Percentiles rank a stretch among this genome's conserved stretches.
Conservation (phyloP, 2,329 filamentous ascomycete species). For the Blumeria graminis region DNA sequence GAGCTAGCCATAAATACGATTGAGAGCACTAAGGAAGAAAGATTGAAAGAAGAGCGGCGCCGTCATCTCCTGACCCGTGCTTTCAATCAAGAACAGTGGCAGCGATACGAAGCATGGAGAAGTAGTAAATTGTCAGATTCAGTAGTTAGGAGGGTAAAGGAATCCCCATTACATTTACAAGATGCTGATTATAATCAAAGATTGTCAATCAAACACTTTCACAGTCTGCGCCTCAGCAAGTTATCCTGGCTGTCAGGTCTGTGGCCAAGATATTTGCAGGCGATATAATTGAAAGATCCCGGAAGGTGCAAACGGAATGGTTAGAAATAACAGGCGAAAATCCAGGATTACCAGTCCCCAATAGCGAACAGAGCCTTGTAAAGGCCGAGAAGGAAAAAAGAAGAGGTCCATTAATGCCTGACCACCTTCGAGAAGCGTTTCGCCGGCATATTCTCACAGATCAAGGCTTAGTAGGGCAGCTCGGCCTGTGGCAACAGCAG, state of each 20-base stretch:
- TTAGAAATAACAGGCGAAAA: conserved; percentile 32
- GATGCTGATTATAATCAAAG: conserved; percentile 14
- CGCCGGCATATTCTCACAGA: conserved; percentile 41
- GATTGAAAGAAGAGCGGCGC: conserved; percentile 33
- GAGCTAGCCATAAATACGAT: conserved; percentile 31
- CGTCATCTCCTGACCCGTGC: conserved; percentile 36
- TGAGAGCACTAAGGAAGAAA: conserved; percentile 40
- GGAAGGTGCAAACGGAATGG: conserved; percentile 50
- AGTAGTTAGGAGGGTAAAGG: conserved; percentile 39
- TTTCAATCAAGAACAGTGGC: conserved; percentile 41
- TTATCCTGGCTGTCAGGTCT: conserved; percentile 51
- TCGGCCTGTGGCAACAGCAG: conserved; percentile 36
- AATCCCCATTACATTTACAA: neutral
- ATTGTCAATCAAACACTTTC: conserved; percentile 62
- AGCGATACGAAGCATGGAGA: conserved; percentile 47
- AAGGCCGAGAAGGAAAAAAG: conserved; percentile 17
- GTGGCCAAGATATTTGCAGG: conserved; percentile 58
- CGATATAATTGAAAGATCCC: conserved; percentile 48
- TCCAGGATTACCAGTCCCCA: conserved; percentile 23
- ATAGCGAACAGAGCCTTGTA: conserved; percentile 13
- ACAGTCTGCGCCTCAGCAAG: conserved; percentile 49
- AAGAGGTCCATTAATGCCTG: conserved; percentile 40
- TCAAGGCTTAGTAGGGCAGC: conserved; percentile 30
- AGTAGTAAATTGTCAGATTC: conserved; percentile 42
- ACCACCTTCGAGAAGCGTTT: conserved; percentile 51